phyloP scores from a whole-genome alignment of 139 green algal genomes.

The Haematococcus lacustris region DNA sequence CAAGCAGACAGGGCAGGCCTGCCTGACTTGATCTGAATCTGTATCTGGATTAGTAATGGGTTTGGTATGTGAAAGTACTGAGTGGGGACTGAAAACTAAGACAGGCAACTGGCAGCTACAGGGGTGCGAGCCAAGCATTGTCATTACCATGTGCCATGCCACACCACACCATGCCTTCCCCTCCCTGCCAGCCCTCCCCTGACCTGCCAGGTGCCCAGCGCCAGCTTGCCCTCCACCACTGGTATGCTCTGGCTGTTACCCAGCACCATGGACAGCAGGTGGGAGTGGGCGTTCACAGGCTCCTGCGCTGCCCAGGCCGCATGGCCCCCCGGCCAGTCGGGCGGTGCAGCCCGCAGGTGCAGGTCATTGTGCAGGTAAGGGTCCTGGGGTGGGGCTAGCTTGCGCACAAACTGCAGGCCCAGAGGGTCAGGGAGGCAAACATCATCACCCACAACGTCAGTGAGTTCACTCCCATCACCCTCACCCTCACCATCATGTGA shows the following conservation, averaged over 20 bases:
- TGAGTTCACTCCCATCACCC: background rate
- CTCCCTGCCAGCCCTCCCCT: background rate
- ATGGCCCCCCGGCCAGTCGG: slow-evolving; percentile 40
- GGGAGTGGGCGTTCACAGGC: slow-evolving; percentile 70
- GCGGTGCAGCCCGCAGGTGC: slow-evolving; percentile 57
- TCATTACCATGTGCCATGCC: background rate
- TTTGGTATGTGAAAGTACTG: no score
- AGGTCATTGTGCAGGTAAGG: slow-evolving; percentile 83
- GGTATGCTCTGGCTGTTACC: slow-evolving; percentile 56
- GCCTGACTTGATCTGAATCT: background rate
- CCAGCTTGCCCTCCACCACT: slow-evolving; percentile 39
- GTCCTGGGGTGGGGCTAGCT: slow-evolving; percentile 47
- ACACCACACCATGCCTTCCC: background rate
- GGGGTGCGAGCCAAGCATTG: background rate
- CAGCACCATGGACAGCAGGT: slow-evolving; percentile 66
- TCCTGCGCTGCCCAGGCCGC: slow-evolving; percentile 54
- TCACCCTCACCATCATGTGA: background rate
- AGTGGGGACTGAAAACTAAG: no score
- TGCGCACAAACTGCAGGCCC: slow-evolving; percentile 38
- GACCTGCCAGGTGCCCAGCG: slow-evolving; percentile 65
- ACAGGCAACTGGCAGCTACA: background rate
- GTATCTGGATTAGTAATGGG: no score
- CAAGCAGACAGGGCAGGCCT: background rate
- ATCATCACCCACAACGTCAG: background rate
- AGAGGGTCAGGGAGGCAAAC: background rate